Conservation (phyloP, 352 stramenopile genomes). For the Achlya hypogyna region DNA sequence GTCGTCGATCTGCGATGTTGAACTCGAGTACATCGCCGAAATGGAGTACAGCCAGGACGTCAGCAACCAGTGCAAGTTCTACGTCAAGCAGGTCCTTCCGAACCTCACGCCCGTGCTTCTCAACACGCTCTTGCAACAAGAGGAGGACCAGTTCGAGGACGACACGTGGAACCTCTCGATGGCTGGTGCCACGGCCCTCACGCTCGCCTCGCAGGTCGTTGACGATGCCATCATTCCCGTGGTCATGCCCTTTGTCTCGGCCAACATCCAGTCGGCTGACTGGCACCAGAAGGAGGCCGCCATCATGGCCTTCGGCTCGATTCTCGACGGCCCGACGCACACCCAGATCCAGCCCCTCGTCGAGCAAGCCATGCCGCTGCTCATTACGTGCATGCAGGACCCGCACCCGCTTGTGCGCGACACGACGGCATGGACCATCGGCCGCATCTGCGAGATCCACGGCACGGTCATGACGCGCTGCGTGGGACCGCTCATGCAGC, state of each 20-base stretch:
- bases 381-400: constrained; percentile 89
- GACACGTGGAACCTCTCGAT: constrained; percentile 93
- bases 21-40: constrained; percentile 91
- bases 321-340: constrained; percentile 89
- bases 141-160: constrained; percentile 90
- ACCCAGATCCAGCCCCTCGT: constrained; percentile 88
- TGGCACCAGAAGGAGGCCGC: constrained; percentile 94
- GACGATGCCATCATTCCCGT: constrained; percentile 86
- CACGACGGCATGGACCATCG: constrained; percentile 94
- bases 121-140: constrained; percentile 91
- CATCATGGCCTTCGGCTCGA: constrained; percentile 95
- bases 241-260: constrained; percentile 91
- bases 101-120: constrained; percentile 89
- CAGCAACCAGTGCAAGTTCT: constrained; percentile 73
- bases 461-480: constrained; percentile 75
- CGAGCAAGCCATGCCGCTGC: constrained; percentile 87
- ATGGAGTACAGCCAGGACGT: constrained; percentile 71
- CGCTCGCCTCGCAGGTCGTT: constrained; percentile 88
- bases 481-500: constrained; percentile 57
- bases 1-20: constrained; percentile 94
- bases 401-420: constrained; percentile 90
- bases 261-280: constrained; percentile 91
- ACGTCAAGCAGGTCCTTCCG: constrained; percentile 79
- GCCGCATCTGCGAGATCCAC: constrained; percentile 93
- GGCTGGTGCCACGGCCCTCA: constrained; percentile 89